phyloP scores from a whole-genome alignment of 495 filamentous ascomycete genomes.

The Lophiostoma macrostomum region DNA sequence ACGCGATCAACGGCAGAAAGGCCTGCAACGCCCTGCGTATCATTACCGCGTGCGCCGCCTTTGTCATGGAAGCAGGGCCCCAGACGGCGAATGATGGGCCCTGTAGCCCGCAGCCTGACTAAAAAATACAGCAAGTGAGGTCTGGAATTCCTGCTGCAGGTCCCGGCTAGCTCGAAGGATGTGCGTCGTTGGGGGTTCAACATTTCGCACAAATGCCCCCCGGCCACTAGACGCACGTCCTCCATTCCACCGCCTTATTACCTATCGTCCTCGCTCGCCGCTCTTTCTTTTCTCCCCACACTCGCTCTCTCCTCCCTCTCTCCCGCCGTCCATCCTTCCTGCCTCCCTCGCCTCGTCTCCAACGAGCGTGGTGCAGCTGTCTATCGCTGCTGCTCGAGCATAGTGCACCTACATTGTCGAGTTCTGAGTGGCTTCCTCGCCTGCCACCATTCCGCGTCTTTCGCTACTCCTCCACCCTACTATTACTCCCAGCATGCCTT shows the following conservation, averaged over 20 bases:
- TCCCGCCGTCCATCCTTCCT: constrained; percentile 9
- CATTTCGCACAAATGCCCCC: background rate
- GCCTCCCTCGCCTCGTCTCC: constrained; percentile 3
- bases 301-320: constrained; percentile 16
- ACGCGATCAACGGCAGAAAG: background rate
- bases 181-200: constrained; percentile 3
- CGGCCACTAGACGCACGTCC: constrained; percentile 3
- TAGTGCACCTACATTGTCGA: background rate
- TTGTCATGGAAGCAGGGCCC: no score
- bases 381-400: background rate
- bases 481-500: constrained; percentile 2
- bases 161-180: background rate
- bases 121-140: no score
- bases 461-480: background rate
- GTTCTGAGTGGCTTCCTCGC: background rate
- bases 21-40: background rate
- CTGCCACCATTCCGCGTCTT: background rate
- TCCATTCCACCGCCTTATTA: constrained; percentile 20
- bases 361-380: constrained; percentile 10
- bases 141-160: constrained; percentile 6
- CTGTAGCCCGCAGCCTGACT: no score
- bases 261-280: constrained; percentile 8
- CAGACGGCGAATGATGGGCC: no score
- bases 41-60: no score
- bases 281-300: constrained; percentile 13